Evolutionary conservation across 208 protist genomes (phyloP).

Genomic region (Leishmania lainsoni): DNA sequence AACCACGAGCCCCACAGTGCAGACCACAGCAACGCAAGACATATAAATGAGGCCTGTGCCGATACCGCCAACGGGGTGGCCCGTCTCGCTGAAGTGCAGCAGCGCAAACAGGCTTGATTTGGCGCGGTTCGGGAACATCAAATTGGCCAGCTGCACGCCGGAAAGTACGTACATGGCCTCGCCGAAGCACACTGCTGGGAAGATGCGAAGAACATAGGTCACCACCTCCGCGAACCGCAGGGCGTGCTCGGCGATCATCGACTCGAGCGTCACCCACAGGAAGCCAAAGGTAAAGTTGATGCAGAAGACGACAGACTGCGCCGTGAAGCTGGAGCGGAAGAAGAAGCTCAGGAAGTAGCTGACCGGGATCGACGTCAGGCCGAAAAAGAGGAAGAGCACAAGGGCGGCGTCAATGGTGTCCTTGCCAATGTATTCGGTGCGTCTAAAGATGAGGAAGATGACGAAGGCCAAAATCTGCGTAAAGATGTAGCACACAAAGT

Average conservation of each 20-base stretch:
- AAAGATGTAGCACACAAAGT: slow-evolving; percentile 63
- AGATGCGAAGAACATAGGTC: slow-evolving; percentile 56
- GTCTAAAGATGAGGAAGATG: slow-evolving; percentile 71
- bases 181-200: slow-evolving; percentile 76
- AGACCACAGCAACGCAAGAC: slow-evolving; percentile 52
- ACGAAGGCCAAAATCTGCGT: slow-evolving; percentile 64
- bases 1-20: slow-evolving; percentile 50
- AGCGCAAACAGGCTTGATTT: slow-evolving; percentile 48
- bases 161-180: slow-evolving; percentile 77
- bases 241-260: slow-evolving; percentile 57
- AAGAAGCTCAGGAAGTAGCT: slow-evolving; percentile 84
- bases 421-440: slow-evolving; percentile 67
- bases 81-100: slow-evolving; percentile 31
- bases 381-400: slow-evolving; percentile 76
- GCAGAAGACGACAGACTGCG: slow-evolving; percentile 79
- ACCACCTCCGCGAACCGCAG: slow-evolving; percentile 51
- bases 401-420: slow-evolving; percentile 53
- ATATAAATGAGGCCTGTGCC: slow-evolving; percentile 82
- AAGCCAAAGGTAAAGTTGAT: slow-evolving; percentile 86
- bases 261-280: slow-evolving; percentile 75
- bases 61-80: slow-evolving; percentile 49
- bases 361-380: slow-evolving; percentile 64
- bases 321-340: slow-evolving; percentile 70
- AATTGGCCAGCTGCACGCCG: slow-evolving; percentile 44
- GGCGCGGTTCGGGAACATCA: slow-evolving; percentile 44